Conservation (phyloP, 305 asterid species). For the Solanum aculeatissimum region DNA sequence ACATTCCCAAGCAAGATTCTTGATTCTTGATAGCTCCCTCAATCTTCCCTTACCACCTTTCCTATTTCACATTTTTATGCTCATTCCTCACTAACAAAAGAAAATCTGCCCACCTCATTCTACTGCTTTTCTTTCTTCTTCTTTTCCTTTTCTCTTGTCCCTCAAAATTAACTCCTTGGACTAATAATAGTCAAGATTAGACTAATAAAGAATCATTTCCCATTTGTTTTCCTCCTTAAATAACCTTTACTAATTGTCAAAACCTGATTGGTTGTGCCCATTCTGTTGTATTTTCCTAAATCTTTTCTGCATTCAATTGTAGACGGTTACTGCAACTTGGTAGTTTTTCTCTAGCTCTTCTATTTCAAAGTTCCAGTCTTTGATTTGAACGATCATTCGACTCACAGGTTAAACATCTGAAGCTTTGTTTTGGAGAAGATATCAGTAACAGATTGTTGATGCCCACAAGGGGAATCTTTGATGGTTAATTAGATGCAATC, state of each 20-base stretch:
- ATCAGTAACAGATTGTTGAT: neutral
- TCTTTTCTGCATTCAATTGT: neutral
- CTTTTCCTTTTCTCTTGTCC: neutral
- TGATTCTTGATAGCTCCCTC: neutral
- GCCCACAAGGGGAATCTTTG: neutral
- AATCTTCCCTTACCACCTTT: neutral
- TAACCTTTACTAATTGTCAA: neutral
- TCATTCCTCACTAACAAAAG: too few relatives aligned
- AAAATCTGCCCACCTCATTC: neutral
- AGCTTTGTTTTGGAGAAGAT: neutral
- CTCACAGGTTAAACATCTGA: neutral
- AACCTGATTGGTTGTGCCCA: neutral
- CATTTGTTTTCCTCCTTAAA: neutral
- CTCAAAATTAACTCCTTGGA: neutral
- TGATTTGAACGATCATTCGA: neutral
- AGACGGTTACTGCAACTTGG: neutral
- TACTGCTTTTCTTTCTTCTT: neutral
- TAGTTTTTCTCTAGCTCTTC: neutral
- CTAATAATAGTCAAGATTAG: neutral
- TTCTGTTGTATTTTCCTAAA: neutral
- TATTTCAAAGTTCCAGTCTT: neutral
- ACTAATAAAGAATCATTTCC: neutral
- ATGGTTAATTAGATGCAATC: constrained; percentile 9
- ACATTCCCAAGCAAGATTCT: neutral
- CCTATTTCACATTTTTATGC: neutral